phyloP scores from a whole-genome alignment of 441 rosid species.

The Corymbia citriodora region DNA sequence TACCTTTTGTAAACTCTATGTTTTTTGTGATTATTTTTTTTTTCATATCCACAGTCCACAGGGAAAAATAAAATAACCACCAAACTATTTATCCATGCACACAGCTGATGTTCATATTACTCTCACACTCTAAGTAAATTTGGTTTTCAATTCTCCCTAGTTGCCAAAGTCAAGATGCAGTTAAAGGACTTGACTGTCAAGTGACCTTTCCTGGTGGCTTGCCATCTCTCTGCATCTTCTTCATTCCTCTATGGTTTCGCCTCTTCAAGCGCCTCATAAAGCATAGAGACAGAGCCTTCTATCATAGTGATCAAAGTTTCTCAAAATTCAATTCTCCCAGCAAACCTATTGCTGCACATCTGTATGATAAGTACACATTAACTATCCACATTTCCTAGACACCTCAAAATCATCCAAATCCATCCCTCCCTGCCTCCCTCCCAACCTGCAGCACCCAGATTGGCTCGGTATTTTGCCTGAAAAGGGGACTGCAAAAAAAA shows the following conservation, averaged over 20 bases:
- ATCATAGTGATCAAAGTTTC: not conserved
- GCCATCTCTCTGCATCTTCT: not conserved
- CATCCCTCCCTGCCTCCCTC: no score
- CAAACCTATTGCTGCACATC: not conserved
- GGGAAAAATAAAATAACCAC: not conserved
- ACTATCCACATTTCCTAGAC: not conserved
- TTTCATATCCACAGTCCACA: not conserved
- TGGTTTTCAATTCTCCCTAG: not conserved
- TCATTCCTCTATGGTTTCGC: not conserved
- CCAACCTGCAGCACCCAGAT: no score
- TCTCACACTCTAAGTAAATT: no score
- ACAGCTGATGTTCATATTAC: no score
- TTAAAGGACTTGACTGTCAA: not conserved
- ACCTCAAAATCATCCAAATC: not conserved
- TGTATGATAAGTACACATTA: no score
- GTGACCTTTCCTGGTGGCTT: not conserved
- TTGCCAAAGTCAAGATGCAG: no score
- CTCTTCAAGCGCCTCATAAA: not conserved
- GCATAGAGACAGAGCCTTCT: not conserved
- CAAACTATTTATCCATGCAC: no score
- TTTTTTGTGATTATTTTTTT: not conserved
- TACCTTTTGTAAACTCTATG: no score
- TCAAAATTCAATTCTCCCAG: not conserved
- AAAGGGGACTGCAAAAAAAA: not conserved
- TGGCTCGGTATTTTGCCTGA: not conserved